These are phyloP conservation scores for Nigrospora sphaerica DNA, from an alignment of 2,329 filamentous ascomycete genomes.

Conservation along the genomic window DNA sequence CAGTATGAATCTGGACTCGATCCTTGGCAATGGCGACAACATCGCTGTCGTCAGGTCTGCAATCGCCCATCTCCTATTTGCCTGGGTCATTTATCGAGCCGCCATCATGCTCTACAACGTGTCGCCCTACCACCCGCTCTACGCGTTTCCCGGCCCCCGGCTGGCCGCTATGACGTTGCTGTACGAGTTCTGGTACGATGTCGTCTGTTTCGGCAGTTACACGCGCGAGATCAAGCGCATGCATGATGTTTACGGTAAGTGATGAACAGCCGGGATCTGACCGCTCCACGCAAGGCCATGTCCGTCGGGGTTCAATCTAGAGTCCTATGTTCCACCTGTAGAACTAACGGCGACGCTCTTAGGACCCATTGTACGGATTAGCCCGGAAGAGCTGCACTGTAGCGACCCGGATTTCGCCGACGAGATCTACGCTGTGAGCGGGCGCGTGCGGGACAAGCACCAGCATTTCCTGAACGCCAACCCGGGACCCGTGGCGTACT, in stretches of 20 bases:
- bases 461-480: not conserved
- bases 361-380: slow-evolving; percentile 10
- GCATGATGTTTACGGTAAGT: slow-evolving; percentile 30
- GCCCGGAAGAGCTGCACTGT: slow-evolving; percentile 14
- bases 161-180: slow-evolving; percentile 30
- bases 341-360: too few relatives aligned
- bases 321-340: too few relatives aligned
- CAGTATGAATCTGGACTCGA: too few relatives aligned
- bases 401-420: slow-evolving; percentile 24
- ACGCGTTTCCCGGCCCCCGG: slow-evolving; percentile 30
- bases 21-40: too few relatives aligned
- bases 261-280: not conserved
- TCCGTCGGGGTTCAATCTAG: too few relatives aligned
- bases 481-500: slow-evolving; percentile 8
- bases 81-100: too few relatives aligned
- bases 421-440: slow-evolving; percentile 27
- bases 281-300: not conserved
- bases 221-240: slow-evolving; percentile 32
- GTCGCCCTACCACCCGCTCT: slow-evolving; percentile 21
- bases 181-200: slow-evolving; percentile 37
- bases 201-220: slow-evolving; percentile 32
- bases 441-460: slow-evolving; percentile 21
- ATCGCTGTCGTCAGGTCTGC: too few relatives aligned
- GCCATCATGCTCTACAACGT: too few relatives aligned
- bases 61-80: too few relatives aligned